Evolutionary conservation across 2,329 filamentous ascomycete genomes (phyloP), one percentile per base, ranked within the genome.

Genomic region (Apiospora marii): DNA sequence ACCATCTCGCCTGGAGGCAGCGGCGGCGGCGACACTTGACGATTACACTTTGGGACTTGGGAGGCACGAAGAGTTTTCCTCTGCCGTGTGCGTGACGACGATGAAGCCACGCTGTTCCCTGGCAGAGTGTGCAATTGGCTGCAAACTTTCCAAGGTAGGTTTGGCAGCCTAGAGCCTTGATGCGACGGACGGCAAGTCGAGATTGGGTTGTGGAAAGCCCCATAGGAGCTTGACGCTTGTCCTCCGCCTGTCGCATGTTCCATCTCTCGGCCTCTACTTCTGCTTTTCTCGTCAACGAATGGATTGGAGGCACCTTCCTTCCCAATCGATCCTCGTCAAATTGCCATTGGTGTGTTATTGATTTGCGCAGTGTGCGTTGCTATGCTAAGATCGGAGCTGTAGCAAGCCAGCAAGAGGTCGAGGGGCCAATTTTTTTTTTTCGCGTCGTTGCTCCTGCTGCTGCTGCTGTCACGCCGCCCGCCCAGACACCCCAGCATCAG

Each of bases 101-200:
- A 64, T 64, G 58, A 64, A 64, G 58, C 58, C 58, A 64, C 58
- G 58, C 58, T 64, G 58, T 37, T 41, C 58, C 19, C 34, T 41
- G 58, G 58, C 58, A n/a, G 41, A 64, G 58, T 64, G 58, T 64
- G 30, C 58, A 41, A 64, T 64, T 64, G 58, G 58, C 19, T 64
- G 58, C 58, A 64, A 64, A 64, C 58, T 64, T 41, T 64, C 34
- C 34, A 24, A 41, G 58, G 58, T 64, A 64, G 34, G 58, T 64
- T 64, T 64, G 58, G 58, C 58, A 64, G 58, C 34, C 58, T 64
- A 64, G 58, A 64, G 58, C 34, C 34, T 64, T 64, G 58, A 64
- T 64, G 58, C 58, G 58, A 64, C 58, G 58, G 58, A 64, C 58
- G 58, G 58, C 58, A 64, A 64, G 58, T 64, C 58, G 58, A 64